Base-by-base conservation (phyloP, 768 basidiomycete genomes). In the Trichaptum fuscoviolaceum region DNA sequence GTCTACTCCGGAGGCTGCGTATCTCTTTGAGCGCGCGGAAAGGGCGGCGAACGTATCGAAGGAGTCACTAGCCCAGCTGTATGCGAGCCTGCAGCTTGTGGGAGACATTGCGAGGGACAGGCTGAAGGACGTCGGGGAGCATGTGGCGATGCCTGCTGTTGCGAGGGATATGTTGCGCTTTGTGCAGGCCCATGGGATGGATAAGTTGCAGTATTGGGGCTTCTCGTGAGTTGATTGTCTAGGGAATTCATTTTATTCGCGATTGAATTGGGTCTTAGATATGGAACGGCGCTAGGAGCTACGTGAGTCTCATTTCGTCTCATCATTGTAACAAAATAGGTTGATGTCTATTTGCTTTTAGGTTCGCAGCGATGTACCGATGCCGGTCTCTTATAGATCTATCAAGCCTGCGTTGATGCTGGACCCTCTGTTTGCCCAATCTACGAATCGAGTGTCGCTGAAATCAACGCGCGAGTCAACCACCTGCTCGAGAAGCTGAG, bases 151-250 rank as follows among this genome's bases (percentile, higher is more conserved):
- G 4, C 68, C 73, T 26, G 58, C 67, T 20, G 73, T 75, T 18
- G 72, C 76, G 12, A 67, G 72, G 17, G 76, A 77, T 64, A 75
- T 77, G 76, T 65, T 77, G 25, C 62, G 67, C 58, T 76, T 77
- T 60, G 67, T 66, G 1, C 61, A 70, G 42, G 71, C 72, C 26
- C 71, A 73, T n/a, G 75, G 76, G 1, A 64, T 66, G 25, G 74
- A 76, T 23, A 73, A 72, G 67, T 65, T 77, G 61, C 69, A 73
- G 35, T 77, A 75, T 64, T 76, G 73, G 73, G 76, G 75, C 7
- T 73, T 74, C 64, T 36, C 35, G 27, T 63, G 4, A 36, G 59
- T n/a, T 61, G 9, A 27, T 24, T 5, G n/a, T 30, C 27, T 8
- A 63, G 63, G n/a, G 10, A 5, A 20, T 3, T 6, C 3, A 52